A percentile compares a stretch with the other conserved stretches of the same genome.
These are phyloP conservation scores for Debaryomyces sp. DNA, from an alignment of 1,139 yeast species.

Conservation along the genomic window DNA sequence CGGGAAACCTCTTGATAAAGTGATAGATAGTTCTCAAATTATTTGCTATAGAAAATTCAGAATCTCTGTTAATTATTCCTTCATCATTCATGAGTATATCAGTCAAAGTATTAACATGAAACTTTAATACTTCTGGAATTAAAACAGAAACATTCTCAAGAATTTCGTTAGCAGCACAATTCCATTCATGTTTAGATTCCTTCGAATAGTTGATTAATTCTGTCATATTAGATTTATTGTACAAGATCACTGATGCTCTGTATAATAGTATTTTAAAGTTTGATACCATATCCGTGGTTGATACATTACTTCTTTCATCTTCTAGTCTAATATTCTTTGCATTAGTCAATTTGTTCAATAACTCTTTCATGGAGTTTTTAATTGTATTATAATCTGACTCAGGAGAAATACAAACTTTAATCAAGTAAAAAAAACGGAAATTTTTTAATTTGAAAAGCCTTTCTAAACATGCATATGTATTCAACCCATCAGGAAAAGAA, in stretches of 20 bases:
- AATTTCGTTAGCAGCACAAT: conserved; percentile 49
- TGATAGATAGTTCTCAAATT: conserved; percentile 62
- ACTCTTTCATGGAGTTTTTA: conserved; percentile 61
- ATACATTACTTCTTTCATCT: conserved; percentile 38
- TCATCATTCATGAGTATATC: conserved; percentile 34
- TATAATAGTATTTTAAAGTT: conserved; percentile 59
- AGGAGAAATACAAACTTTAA: conserved; percentile 56
- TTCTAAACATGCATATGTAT: conserved; percentile 51
- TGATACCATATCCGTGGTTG: conserved; percentile 51
- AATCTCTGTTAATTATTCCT: conserved; percentile 6
- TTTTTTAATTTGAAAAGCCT: conserved; percentile 57
- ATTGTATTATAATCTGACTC: conserved; percentile 65
- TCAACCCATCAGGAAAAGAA: conserved; percentile 55
- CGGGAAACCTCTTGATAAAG: conserved; percentile 54
- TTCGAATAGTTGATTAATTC: conserved; percentile 53
- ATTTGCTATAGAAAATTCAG: conserved; percentile 17
- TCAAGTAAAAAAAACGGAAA: conserved; percentile 55
- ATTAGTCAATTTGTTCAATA: conserved; percentile 56
- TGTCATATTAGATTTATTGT: conserved; percentile 66
- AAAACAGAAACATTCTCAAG: conserved; percentile 62
- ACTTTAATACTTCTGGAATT: conserved; percentile 66
- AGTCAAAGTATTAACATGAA: conserved; percentile 56
- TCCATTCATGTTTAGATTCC: conserved; percentile 30
- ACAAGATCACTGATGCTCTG: conserved; percentile 62
- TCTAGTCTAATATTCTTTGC: conserved; percentile 48